Percentiles rank a stretch among this genome's conserved stretches.
phyloP scores from a whole-genome alignment of 306 rosid species.

The Lotus japonicus region DNA sequence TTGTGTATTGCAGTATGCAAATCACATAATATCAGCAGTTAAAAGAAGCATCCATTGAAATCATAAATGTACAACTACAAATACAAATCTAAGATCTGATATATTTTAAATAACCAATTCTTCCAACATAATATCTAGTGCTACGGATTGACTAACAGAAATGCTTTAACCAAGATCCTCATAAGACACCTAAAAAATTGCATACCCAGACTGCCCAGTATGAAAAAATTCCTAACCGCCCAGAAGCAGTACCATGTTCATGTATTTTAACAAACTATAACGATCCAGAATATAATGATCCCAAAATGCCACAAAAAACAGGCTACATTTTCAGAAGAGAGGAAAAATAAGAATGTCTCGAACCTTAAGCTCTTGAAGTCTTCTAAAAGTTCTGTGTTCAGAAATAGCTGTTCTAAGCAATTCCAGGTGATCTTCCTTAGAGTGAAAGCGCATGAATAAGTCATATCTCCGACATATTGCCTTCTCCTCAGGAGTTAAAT shows the following conservation, averaged over 20 bases:
- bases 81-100: background rate
- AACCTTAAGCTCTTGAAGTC: slow-evolving; percentile 88
- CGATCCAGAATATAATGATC: background rate
- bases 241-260: too few species aligned
- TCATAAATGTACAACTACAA: background rate
- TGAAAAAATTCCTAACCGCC: background rate
- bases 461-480: slow-evolving; percentile 64
- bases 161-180: too few species aligned
- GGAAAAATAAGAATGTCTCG: slow-evolving; percentile 10
- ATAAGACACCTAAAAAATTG: too few species aligned
- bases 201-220: background rate
- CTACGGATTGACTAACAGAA: too few species aligned
- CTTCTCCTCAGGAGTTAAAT: slow-evolving; percentile 70
- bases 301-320: background rate
- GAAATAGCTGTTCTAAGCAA: slow-evolving; percentile 50
- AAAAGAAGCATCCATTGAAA: background rate
- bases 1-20: background rate
- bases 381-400: slow-evolving; percentile 60
- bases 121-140: background rate
- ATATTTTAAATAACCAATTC: background rate
- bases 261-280: too few species aligned
- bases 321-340: background rate
- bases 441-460: slow-evolving; percentile 79
- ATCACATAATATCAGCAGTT: background rate
- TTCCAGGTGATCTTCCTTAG: slow-evolving; percentile 83